These are phyloP conservation scores for Penicillium sp. DNA, from an alignment of 2,329 filamentous ascomycete genomes.

Conservation along the genomic window DNA sequence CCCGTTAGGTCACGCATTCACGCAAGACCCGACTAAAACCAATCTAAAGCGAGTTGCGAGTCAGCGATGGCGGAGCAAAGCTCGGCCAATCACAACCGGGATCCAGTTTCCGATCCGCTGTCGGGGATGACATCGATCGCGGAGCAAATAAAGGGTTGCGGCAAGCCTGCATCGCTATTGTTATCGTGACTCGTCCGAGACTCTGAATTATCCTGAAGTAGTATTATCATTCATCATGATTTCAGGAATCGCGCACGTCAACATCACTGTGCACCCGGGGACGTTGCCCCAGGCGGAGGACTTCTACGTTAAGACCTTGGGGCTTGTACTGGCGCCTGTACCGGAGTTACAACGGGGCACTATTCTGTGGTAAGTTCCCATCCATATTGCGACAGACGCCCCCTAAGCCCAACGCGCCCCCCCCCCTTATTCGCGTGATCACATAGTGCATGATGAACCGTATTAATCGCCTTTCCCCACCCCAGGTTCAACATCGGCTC, in stretches of 20 bases:
- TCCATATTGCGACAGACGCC: too few relatives aligned
- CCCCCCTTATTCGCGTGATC: too few relatives aligned
- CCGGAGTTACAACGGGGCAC: conserved; percentile 52
- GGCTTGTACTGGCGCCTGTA: conserved; percentile 53
- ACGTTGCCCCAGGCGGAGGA: conserved; percentile 52
- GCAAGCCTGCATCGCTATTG: background rate
- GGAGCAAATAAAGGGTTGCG: conserved; percentile 7
- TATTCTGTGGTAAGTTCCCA: conserved; percentile 51
- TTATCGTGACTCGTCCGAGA: background rate
- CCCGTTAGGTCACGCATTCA: background rate
- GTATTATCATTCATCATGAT: conserved; percentile 41
- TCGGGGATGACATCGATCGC: conserved; percentile 3
- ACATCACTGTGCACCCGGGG: conserved; percentile 55
- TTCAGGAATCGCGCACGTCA: conserved; percentile 56
- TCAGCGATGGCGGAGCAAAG: background rate
- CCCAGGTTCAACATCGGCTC: conserved; percentile 55
- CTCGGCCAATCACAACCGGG: conserved; percentile 14
- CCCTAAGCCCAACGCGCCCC: too few relatives aligned
- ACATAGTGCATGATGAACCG: background rate
- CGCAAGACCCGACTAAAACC: background rate
- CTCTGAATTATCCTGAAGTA: too few relatives aligned
- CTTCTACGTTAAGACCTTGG: conserved; percentile 59
- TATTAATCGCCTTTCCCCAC: background rate
- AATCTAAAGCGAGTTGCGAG: background rate
- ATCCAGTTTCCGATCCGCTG: conserved; percentile 11